Percentiles rank a stretch among this genome's conserved stretches.
These are phyloP conservation scores for Penicillium sp. DNA, from an alignment of 2,329 filamentous ascomycete genomes.

Conservation along the genomic window DNA sequence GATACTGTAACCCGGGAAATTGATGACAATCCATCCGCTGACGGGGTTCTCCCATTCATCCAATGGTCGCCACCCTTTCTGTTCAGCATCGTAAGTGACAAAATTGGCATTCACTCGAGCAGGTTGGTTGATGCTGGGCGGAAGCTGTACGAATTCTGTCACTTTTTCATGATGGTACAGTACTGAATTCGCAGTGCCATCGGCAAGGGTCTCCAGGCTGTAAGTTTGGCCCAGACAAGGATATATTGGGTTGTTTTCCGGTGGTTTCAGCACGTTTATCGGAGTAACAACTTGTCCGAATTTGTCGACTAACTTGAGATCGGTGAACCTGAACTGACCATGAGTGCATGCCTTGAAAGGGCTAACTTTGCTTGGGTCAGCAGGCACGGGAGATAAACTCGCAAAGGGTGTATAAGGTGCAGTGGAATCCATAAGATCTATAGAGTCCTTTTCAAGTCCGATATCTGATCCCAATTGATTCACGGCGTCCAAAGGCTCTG, in stretches of 20 bases:
- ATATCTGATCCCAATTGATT: neutral
- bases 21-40: neutral
- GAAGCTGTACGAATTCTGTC: constrained; percentile 39
- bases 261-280: neutral
- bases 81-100: neutral
- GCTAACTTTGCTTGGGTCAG: constrained; percentile 18
- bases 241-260: constrained; percentile 7
- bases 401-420: neutral
- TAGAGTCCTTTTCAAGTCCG: neutral
- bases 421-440: neutral
- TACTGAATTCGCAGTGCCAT: constrained; percentile 9
- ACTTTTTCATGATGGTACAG: neutral
- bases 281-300: constrained; percentile 41
- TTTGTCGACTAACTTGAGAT: constrained; percentile 50
- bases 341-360: constrained; percentile 33
- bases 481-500: neutral
- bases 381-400: neutral
- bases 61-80: neutral
- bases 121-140: constrained; percentile 23
- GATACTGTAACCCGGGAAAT: neutral
- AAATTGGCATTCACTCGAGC: neutral
- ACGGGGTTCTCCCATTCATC: neutral
- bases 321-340: constrained; percentile 45
- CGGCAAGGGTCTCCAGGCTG: constrained; percentile 5
- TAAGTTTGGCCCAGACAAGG: constrained; percentile 21